Conservation (phyloP, 1,139 yeast species). For the Spathaspora sp. region DNA sequence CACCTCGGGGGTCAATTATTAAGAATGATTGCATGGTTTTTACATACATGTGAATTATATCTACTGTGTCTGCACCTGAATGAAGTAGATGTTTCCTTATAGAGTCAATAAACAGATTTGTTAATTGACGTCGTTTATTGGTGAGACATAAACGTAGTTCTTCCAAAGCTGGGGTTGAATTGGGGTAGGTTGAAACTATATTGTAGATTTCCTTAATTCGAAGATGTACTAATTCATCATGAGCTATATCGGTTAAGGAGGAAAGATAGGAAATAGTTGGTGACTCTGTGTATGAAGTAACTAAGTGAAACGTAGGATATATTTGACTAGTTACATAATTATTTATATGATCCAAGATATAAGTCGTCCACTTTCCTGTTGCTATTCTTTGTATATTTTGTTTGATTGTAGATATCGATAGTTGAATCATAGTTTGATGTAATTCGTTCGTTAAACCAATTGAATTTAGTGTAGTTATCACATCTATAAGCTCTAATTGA, state of each 20-base stretch:
- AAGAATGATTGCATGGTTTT: constrained; percentile 72
- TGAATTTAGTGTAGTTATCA: constrained; percentile 20
- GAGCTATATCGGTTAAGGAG: constrained; percentile 40
- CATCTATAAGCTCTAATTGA: constrained; percentile 11
- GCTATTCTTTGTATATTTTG: constrained; percentile 35
- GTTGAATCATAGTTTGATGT: constrained; percentile 38
- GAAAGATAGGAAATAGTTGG: constrained; percentile 20
- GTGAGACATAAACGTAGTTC: constrained; percentile 58
- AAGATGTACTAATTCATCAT: constrained; percentile 47
- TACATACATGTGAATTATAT: constrained; percentile 68
- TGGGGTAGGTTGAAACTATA: constrained; percentile 60
- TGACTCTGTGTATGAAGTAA: constrained; percentile 15
- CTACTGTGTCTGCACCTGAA: constrained; percentile 81
- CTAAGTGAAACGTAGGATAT: constrained; percentile 36
- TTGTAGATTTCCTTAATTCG: constrained; percentile 67
- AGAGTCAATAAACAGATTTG: constrained; percentile 45
- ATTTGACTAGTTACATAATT: constrained; percentile 39
- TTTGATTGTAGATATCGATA: constrained; percentile 42
- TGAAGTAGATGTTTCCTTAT: constrained; percentile 61
- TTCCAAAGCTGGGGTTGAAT: constrained; percentile 54
- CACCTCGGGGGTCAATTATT: constrained; percentile 85
- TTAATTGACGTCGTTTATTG: constrained; percentile 18
- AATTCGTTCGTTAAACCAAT: constrained; percentile 35
- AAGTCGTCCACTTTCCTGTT: constrained; percentile 32
- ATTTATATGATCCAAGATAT: constrained; percentile 24